Conservation (phyloP, 2,329 filamentous ascomycete species). For the Ceratocystis destructans region DNA sequence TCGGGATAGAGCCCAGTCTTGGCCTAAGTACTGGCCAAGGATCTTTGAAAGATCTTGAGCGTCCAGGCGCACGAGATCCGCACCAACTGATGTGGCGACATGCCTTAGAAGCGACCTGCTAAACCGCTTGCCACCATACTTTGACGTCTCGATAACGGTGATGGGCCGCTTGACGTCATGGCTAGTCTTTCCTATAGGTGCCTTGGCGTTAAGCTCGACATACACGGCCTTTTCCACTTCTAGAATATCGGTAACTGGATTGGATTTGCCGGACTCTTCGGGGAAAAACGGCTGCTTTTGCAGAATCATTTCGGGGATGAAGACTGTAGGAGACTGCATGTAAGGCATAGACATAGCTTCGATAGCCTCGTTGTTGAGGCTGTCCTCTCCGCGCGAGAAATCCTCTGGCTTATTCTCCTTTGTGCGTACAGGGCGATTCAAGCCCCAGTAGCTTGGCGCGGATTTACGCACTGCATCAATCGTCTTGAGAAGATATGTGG, state of each 20-base stretch:
- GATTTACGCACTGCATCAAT: constrained; percentile 13
- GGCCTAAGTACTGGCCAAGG: constrained; percentile 55
- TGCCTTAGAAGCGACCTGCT: constrained; percentile 43
- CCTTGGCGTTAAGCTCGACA: constrained; percentile 18
- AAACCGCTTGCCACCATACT: constrained; percentile 29
- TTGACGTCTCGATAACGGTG: constrained; percentile 28
- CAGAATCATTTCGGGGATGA: constrained; percentile 23
- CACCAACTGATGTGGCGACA: constrained; percentile 45
- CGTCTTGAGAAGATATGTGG: constrained; percentile 4
- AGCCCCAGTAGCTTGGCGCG: constrained; percentile 15
- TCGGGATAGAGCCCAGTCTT: constrained; percentile 37
- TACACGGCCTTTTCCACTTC: constrained; percentile 20
- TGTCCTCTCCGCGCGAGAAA: constrained; percentile 14
- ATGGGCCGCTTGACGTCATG: constrained; percentile 28
- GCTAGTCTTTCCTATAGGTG: constrained; percentile 7
- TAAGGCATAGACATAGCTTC: constrained; percentile 17
- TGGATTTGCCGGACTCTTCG: constrained; percentile 16
- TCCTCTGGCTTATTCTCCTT: constrained; percentile 13
- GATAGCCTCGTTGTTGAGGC: constrained; percentile 14
- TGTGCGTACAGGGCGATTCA: constrained; percentile 10
- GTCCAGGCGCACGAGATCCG: constrained; percentile 55
- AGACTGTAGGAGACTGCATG: constrained; percentile 23
- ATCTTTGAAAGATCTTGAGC: constrained; percentile 58
- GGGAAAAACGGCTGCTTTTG: constrained; percentile 19
- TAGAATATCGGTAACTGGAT: constrained; percentile 15